Conservation (phyloP, 805 yeast genomes). For the Peterozyma xylosa region DNA sequence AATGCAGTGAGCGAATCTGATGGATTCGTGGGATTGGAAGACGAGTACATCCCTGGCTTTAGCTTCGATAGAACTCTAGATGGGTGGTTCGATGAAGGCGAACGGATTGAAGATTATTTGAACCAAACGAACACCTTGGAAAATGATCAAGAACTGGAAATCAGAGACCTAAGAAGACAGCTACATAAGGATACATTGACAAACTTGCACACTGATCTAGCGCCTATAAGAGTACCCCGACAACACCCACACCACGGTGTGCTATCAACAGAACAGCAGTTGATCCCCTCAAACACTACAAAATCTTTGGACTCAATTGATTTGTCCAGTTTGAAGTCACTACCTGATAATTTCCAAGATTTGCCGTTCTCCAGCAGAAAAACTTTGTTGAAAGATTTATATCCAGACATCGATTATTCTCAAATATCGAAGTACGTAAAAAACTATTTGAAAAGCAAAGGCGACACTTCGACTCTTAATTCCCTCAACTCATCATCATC, state of each 20-base stretch:
- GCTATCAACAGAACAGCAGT: background rate
- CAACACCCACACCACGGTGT: background rate
- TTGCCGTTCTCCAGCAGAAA: slow-evolving; percentile 58
- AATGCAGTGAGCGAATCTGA: slow-evolving; percentile 12
- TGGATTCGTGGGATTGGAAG: slow-evolving; percentile 45
- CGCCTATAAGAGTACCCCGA: slow-evolving; percentile 5
- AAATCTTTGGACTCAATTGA: slow-evolving; percentile 1
- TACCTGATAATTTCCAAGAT: slow-evolving; percentile 47
- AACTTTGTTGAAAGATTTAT: slow-evolving; percentile 26
- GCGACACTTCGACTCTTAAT: background rate
- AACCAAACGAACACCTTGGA: background rate
- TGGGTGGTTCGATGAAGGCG: slow-evolving; percentile 33
- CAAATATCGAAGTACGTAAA: slow-evolving; percentile 19
- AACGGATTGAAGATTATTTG: background rate
- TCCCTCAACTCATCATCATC: slow-evolving; percentile 8
- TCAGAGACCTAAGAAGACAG: background rate
- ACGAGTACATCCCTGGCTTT: slow-evolving; percentile 71
- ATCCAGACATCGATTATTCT: slow-evolving; percentile 28
- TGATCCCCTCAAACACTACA: background rate
- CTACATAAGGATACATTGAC: background rate
- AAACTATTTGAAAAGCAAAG: background rate
- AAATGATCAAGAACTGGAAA: background rate
- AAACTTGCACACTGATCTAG: slow-evolving; percentile 4
- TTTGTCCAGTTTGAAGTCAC: slow-evolving; percentile 6
- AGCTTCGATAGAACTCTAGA: slow-evolving; percentile 41